phyloP scores from a whole-genome alignment of 2,329 filamentous ascomycete genomes.

The Elsinoe australis region DNA sequence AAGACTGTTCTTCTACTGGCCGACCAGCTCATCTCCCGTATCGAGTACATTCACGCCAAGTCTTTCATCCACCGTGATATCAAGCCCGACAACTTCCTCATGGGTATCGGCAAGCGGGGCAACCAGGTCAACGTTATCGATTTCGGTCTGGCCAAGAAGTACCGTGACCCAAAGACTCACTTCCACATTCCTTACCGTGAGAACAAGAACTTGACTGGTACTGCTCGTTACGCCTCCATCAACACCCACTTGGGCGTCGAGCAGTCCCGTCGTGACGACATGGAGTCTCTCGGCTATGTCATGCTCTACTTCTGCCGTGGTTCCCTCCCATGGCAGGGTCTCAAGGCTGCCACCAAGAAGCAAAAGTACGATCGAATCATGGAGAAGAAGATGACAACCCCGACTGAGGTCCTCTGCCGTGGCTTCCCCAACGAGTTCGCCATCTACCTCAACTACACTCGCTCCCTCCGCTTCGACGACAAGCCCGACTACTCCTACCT shows the following conservation, averaged over 20 bases:
- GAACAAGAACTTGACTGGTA: conserved; percentile 99
- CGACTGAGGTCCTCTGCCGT: conserved; percentile 95
- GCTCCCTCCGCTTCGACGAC: conserved; percentile 96
- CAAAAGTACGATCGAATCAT: conserved; percentile 99
- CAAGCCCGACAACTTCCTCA: conserved; percentile 99
- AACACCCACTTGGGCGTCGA: conserved; percentile 98
- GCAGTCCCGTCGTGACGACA: conserved; percentile 97
- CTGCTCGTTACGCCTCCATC: conserved; percentile 95
- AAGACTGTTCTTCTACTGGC: conserved; percentile 96
- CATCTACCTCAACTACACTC: conserved; percentile 99
- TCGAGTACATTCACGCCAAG: conserved; percentile 99
- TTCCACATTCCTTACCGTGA: conserved; percentile 99
- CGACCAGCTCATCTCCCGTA: conserved; percentile 96
- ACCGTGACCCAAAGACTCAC: conserved; percentile 98
- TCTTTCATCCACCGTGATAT: conserved; percentile 99
- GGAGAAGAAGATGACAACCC: conserved; percentile 99
- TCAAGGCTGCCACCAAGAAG: conserved; percentile 98
- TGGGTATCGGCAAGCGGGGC: conserved; percentile 97
- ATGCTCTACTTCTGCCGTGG: conserved; percentile 99
- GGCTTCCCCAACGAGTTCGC: conserved; percentile 99
- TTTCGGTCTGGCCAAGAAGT: conserved; percentile 99
- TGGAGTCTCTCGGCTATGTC: conserved; percentile 98
- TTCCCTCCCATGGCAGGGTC: conserved; percentile 95
- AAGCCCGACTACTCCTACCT: conserved; percentile 99
- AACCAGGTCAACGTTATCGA: conserved; percentile 99